Evolutionary conservation across 345 rosid genomes (phyloP), one percentile per base, ranked within the genome.

Genomic region (Salix caprea): DNA sequence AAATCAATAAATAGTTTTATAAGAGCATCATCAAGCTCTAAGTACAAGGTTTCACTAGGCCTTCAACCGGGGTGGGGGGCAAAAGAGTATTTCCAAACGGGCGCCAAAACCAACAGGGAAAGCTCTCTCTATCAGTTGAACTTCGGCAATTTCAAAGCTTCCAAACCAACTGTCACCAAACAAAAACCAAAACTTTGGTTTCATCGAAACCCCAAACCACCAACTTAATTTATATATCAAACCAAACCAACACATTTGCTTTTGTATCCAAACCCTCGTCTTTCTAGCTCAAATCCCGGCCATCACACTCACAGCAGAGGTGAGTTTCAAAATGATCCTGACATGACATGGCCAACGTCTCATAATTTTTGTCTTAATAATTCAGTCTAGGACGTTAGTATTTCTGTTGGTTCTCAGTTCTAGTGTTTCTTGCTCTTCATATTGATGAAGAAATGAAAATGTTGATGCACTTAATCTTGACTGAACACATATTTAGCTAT

Each of bases 151-250:
- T 79, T 80, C 83, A 52, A 81, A 75, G 83, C 48, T 76, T 34
- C 70, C 67, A 15, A 62, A 42, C 50, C 71, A 34, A 54, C 65
- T 21, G 26, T 16, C 69, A 56, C 65, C 71, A 64, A 76, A 69
- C 44, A 36, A 75, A 36, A 75, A 44, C 72, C 48, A 42, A 71
- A 60, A 75, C 83, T 58, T 81, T 62, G 86, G 72, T 86, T 74
- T 77, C 85, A 86, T 81, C 88, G 86, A 86, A 81, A 64, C 79
- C 37, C 4, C 46, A 42, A 11, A 42, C 46, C 13, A 42, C 46
- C 46, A 42, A 42, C 46, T 42, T 42, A 46, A 46, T 46, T 12
- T 46, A 46, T 46, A 40, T 11, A 7, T 7, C 13, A 46, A 46
- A 46, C 18, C 52, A 46, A 3, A 14, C 6, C 52, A 46, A 1